Percentiles rank a stretch among this genome's conserved stretches.
These are phyloP conservation scores for Gentiana macrophylla DNA, from an alignment of 257 asterid genomes.

Conservation along the genomic window DNA sequence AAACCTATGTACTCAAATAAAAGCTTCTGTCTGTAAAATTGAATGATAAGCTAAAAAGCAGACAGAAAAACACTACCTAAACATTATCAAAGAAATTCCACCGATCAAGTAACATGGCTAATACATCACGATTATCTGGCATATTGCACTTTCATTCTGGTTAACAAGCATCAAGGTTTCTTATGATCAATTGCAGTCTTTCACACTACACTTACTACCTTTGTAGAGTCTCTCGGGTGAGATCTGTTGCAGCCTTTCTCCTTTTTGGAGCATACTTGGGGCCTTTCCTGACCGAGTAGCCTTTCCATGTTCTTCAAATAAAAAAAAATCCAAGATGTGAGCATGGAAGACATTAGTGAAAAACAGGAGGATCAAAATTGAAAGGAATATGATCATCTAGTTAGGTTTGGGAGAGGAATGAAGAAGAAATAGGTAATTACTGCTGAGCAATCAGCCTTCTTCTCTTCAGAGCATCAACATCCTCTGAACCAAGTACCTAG, in stretches of 20 bases:
- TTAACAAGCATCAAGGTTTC: too few species aligned
- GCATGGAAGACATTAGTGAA: slow-evolving; percentile 3
- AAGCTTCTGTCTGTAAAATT: too few species aligned
- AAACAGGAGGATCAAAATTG: background rate
- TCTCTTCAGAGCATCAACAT: slow-evolving; percentile 66
- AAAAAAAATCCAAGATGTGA: slow-evolving; percentile 11
- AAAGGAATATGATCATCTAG: background rate
- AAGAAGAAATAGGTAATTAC: slow-evolving; percentile 33
- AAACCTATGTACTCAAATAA: too few species aligned
- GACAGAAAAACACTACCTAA: too few species aligned
- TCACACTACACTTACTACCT: slow-evolving; percentile 28
- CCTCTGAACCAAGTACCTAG: slow-evolving; percentile 60
- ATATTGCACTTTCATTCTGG: too few species aligned
- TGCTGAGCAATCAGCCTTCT: slow-evolving; percentile 69
- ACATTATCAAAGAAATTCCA: too few species aligned
- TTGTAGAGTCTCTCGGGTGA: slow-evolving; percentile 78
- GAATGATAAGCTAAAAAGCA: too few species aligned
- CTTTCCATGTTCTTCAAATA: slow-evolving; percentile 69
- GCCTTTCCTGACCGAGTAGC: slow-evolving; percentile 70
- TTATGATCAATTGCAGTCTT: too few species aligned
- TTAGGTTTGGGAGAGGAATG: background rate
- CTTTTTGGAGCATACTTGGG: slow-evolving; percentile 87
- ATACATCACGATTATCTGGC: too few species aligned
- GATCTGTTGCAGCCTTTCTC: slow-evolving; percentile 87
- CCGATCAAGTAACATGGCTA: too few species aligned